Evolutionary conservation across 169 alveolate species (phyloP), one percentile per base, ranked within the genome.

Genomic region (Cryptosporidium ubiquitum): DNA sequence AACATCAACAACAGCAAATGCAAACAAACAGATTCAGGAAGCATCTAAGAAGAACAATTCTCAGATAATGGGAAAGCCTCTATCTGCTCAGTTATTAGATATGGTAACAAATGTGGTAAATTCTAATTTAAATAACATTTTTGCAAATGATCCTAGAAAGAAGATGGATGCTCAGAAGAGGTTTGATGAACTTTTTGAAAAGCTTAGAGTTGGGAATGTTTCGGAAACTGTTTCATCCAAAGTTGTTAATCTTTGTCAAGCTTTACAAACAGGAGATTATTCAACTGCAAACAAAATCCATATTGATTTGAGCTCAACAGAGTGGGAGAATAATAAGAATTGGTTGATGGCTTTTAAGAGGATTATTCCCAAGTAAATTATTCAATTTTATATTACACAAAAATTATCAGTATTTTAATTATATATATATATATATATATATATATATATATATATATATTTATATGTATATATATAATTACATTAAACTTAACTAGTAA

Each of bases 251-350:
- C 84, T 95, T 69, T 92, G 94, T 39, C 93, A 93, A 37, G 94
- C 94, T 9, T 55, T 95, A 44, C 91, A 91, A 40, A 85, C 94
- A 23, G 95, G 93, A 29, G 97, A 95, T 58, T 70, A 70, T 47
- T 85, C 84, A 42, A 93, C 93, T 84, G 92, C 97, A n/a, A 93
- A 94, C 86, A 91, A 92, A 57, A 91, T 92, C 39, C 91, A 94
- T 35, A 84, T 91, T 33, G 94, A 93, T 18, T 84, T 95, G 84
- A 94, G 95, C 70, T 85, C 96, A 40, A 95, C 92, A 14, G 86
- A 93, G 29, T 95, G 97, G 97, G 94, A 94, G 51, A 85, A 74
- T 42, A 95, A 95, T 91, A 95, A 95, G 70, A 66, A 93, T 75
- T 95, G 97, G 97, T 71, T 85, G 18, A 85, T 85, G 92, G 92